Base-by-base conservation (phyloP, 2,329 filamentous ascomycete species). In the Macrophomina tecta region DNA sequence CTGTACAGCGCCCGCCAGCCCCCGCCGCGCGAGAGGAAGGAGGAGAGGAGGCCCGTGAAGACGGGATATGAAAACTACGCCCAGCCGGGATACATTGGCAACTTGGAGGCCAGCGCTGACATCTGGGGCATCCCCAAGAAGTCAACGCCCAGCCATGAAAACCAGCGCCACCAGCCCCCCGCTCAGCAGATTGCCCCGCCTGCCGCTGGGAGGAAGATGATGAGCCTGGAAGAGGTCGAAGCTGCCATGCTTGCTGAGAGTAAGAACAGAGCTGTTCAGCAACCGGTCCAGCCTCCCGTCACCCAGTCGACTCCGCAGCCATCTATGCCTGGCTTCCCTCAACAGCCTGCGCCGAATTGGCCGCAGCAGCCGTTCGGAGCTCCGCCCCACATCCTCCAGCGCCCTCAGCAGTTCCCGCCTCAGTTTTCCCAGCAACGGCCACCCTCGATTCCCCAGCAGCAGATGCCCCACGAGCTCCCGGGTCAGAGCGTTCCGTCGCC, bases 181-280 rank as follows among this genome's bases (percentile, higher is more conserved):
- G 48, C 70, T 66, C 38, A 60, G 40, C 71, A 67, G 49, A 70
- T 81, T 71, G 69, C 82, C 16, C 71, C 56, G 32, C 68, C 71
- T 14, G 64, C 70, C 2, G 72, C 76, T 32, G 71, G 72, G 45
- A 89, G 89, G 74, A 97, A 94, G 82, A 90, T 97, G 81, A 90
- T 99, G 91, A 98, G 93, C 73, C 79, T 99, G 74, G 95, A 98
- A 77, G 95, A 99, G 81, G 94, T 99, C 23, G 95, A 99, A 81
- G 94, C 94, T 64, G 90, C 93, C 70, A 94, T 99, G 90, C 88
- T 91, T 68, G 85, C 87, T 40, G 90, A 94, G 71, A 81, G 87
- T 38, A 86, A 87, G 72, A 85, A 84, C 69, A 80, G 82, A 11
- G 73, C 80, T 8, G 28, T 71, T 11, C 74, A 80, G 66, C 75